Evolutionary conservation across 2,329 filamentous ascomycete genomes (phyloP).

Genomic region (Aspergillus chevalieri): DNA sequence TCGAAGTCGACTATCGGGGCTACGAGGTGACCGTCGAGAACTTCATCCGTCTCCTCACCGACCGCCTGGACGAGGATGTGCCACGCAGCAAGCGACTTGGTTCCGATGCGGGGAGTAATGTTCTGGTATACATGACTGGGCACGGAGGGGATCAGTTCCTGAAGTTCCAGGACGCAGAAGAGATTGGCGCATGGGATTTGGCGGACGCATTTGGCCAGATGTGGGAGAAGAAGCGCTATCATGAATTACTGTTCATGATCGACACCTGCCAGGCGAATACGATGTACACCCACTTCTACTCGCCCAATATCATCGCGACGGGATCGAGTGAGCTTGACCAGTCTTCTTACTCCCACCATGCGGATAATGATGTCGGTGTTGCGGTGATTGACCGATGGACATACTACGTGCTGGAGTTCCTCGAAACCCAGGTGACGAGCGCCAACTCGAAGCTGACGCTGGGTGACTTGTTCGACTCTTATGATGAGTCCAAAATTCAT

Average conservation of each 20-base stretch:
- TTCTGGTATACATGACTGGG: conserved; percentile 98
- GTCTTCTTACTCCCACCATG: conserved; percentile 94
- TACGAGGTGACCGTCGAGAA: conserved; percentile 99
- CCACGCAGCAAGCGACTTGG: conserved; percentile 87
- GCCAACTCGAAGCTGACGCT: conserved; percentile 82
- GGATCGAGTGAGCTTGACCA: conserved; percentile 95
- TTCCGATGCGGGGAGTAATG: conserved; percentile 93
- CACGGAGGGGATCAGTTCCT: conserved; percentile 97
- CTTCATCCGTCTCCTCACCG: conserved; percentile 91
- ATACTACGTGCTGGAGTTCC: conserved; percentile 95
- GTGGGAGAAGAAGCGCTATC: conserved; percentile 99
- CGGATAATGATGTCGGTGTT: conserved; percentile 94
- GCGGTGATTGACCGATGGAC: conserved; percentile 98
- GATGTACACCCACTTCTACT: conserved; percentile 98
- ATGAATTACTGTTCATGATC: conserved; percentile 99
- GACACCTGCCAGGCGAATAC: conserved; percentile 99
- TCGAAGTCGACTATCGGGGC: conserved; percentile 95
- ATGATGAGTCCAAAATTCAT: conserved; percentile 91
- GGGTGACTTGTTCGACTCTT: conserved; percentile 92
- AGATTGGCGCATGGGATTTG: conserved; percentile 92
- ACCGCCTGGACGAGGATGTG: conserved; percentile 89
- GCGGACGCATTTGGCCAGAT: conserved; percentile 98
- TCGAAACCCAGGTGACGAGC: conserved; percentile 83
- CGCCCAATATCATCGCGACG: conserved; percentile 94
- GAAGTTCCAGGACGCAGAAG: conserved; percentile 97